Conservation (phyloP, 768 basidiomycete genomes). For the Heimioporus sp. region DNA sequence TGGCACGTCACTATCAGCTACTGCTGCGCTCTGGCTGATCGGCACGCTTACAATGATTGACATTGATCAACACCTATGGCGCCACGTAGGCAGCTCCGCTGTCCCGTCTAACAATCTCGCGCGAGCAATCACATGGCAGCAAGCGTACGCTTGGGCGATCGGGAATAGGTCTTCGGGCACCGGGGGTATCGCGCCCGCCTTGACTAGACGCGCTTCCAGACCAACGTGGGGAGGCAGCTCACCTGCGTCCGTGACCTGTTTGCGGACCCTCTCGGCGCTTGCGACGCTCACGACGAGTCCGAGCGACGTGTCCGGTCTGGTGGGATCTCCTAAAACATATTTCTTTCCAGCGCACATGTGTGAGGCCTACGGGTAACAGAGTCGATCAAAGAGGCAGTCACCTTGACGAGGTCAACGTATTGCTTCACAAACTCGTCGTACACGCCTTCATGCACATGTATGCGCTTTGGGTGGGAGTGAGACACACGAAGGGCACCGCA, state of each 20-base stretch:
- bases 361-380: neutral
- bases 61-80: conserved; percentile 87
- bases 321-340: conserved; percentile 89
- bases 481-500: neutral
- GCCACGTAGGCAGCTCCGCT: conserved; percentile 86
- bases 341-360: conserved; percentile 36
- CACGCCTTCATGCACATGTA: conserved; percentile 87
- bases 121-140: neutral
- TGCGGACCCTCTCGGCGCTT: conserved; percentile 80
- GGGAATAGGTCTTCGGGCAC: conserved; percentile 68
- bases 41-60: conserved; percentile 72
- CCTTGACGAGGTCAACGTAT: conserved; percentile 75
- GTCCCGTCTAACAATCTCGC: conserved; percentile 1
- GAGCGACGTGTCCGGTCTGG: conserved; percentile 65
- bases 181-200: conserved; percentile 75
- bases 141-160: conserved; percentile 62
- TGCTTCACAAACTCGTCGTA: conserved; percentile 78
- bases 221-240: conserved; percentile 16
- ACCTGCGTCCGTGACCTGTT: conserved; percentile 87
- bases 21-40: neutral
- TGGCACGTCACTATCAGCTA: conserved; percentile 1
- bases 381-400: conserved; percentile 14
- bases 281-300: conserved; percentile 92
- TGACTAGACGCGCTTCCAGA: conserved; percentile 41
- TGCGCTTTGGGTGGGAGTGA: conserved; percentile 50